Conservation (phyloP, 768 basidiomycete species). For the Russula dissimulans region DNA sequence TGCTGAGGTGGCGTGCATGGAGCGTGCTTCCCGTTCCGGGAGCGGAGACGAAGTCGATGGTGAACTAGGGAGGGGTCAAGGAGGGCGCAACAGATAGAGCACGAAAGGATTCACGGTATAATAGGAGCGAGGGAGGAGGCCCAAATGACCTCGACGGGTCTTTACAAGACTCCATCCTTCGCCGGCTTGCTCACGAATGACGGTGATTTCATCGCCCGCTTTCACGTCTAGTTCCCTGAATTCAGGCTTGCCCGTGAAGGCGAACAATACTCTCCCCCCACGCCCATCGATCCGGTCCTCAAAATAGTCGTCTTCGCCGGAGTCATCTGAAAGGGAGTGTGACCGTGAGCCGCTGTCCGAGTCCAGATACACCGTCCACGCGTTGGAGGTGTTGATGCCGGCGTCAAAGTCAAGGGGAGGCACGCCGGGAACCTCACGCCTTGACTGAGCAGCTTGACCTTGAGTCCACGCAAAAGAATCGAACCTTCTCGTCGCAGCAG, state of each 20-base stretch:
- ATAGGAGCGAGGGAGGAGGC: conserved; percentile 60
- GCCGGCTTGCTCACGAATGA: conserved; percentile 62
- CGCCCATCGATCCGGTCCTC: conserved; percentile 32
- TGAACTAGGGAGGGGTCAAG: conserved; percentile 39
- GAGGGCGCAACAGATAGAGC: background rate
- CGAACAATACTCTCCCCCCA: conserved; percentile 60
- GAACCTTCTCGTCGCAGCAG: conserved; percentile 5
- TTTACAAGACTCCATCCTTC: conserved; percentile 78
- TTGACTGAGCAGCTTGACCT: conserved; percentile 4
- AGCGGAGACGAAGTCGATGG: conserved; percentile 48
- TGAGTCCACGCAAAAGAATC: conserved; percentile 14
- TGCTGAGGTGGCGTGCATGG: conserved; percentile 19
- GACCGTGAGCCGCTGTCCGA: conserved; percentile 23
- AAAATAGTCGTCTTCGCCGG: conserved; percentile 19
- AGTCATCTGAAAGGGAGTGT: conserved; percentile 44
- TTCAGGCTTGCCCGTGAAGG: conserved; percentile 67
- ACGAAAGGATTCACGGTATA: conserved; percentile 48
- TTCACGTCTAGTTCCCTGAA: conserved; percentile 60
- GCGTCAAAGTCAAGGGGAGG: conserved; percentile 48
- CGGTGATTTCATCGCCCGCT: conserved; percentile 61
- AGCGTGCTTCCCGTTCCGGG: conserved; percentile 34
- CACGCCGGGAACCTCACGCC: background rate
- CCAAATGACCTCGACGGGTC: conserved; percentile 43
- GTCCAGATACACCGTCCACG: conserved; percentile 62
- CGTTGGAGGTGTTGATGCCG: conserved; percentile 67